A percentile compares a stretch with the other conserved stretches of the same genome.
Conservation (phyloP, 139 green algal species). For the Chlorella sorokiniana region DNA sequence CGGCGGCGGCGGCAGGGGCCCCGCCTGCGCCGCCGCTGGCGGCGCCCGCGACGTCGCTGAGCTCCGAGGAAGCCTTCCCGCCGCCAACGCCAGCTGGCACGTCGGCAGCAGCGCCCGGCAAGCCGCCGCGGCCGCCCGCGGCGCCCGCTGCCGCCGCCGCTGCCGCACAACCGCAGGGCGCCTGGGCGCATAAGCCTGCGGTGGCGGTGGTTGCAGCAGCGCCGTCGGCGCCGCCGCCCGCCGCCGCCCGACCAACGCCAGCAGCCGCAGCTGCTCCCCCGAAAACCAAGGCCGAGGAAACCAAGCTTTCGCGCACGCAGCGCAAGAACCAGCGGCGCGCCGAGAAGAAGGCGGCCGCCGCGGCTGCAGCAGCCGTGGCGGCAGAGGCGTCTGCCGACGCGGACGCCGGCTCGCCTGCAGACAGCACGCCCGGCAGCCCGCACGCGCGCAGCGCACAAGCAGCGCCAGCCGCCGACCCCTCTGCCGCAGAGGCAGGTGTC, state of each 20-base stretch:
- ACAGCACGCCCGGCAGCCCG: slow-evolving; percentile 7
- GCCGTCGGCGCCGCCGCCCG: neutral
- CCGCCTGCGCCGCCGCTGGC: neutral
- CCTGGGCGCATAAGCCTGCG: slow-evolving; percentile 9
- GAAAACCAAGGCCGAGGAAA: slow-evolving; percentile 10
- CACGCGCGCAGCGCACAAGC: neutral
- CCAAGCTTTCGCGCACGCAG: slow-evolving; percentile 68
- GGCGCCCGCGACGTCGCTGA: neutral
- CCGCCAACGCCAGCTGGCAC: neutral
- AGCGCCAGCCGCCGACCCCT: neutral
- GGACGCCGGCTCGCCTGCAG: neutral
- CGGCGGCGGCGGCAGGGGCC: neutral
- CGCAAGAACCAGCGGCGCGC: slow-evolving; percentile 73
- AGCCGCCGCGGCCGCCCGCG: slow-evolving; percentile 4
- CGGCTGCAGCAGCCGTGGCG: neutral
- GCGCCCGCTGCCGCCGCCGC: neutral
- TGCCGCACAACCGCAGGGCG: slow-evolving; percentile 5
- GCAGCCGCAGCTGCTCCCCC: neutral
- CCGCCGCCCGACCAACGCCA: neutral
- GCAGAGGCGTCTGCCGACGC: neutral
- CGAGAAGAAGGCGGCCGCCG: slow-evolving; percentile 57
- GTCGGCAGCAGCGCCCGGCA: neutral
- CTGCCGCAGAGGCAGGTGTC: neutral
- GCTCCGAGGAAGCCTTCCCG: slow-evolving; percentile 16
- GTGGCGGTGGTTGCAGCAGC: slow-evolving; percentile 2